Evolutionary conservation across 1,284 basidiomycete genomes (phyloP).

Genomic region (Hymenochaete sp.): DNA sequence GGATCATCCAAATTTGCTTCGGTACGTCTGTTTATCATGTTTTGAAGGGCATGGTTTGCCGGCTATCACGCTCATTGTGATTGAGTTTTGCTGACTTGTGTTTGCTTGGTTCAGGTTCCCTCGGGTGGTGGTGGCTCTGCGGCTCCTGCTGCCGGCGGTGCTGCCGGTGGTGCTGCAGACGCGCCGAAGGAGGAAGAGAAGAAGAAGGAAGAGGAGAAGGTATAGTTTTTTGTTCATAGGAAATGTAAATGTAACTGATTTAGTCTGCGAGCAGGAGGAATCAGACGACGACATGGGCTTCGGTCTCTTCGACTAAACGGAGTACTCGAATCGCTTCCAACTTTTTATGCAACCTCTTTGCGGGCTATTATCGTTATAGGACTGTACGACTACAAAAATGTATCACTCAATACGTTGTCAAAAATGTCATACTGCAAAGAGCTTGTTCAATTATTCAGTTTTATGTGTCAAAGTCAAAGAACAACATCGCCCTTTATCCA

Average conservation of each 20-base stretch:
- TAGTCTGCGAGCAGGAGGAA: constrained; percentile 49
- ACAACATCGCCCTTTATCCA: neutral
- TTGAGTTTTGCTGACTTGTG: neutral
- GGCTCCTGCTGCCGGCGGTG: constrained; percentile 43
- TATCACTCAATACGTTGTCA: neutral
- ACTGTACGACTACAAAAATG: neutral
- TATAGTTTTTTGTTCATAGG: neutral
- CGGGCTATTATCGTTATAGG: constrained; percentile 4
- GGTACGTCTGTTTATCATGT: constrained; percentile 41
- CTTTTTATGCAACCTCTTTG: neutral
- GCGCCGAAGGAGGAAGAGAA: constrained; percentile 56
- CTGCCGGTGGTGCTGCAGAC: constrained; percentile 52
- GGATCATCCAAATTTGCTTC: constrained; percentile 91
- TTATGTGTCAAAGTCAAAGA: neutral
- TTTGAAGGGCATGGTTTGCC: constrained; percentile 27
- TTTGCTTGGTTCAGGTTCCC: constrained; percentile 47
- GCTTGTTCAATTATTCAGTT: too few species aligned
- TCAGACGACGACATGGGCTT: constrained; percentile 91
- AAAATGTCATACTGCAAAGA: neutral
- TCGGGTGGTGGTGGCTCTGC: constrained; percentile 68
- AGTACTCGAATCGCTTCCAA: neutral
- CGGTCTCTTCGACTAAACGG: constrained; percentile 83
- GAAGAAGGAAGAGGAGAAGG: constrained; percentile 66
- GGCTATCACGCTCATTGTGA: too few species aligned
- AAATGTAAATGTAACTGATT: neutral